A percentile compares a stretch with the other conserved stretches of the same genome.
Evolutionary conservation across 2,329 filamentous ascomycete species (phyloP).

Genomic region (Claviceps capensis): DNA sequence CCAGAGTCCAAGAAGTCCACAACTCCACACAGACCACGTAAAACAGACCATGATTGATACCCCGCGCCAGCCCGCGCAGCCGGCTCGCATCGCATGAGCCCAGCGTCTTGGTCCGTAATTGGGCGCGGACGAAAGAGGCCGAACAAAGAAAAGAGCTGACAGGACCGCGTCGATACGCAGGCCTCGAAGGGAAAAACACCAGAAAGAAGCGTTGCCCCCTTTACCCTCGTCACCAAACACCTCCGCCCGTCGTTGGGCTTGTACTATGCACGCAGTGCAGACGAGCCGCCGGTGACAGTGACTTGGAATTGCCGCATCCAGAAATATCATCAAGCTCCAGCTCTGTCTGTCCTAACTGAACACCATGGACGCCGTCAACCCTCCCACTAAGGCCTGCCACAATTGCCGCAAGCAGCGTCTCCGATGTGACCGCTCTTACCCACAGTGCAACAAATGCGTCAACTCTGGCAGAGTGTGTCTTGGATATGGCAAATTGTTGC

Average conservation of each 20-base stretch:
- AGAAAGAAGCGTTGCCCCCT: background rate
- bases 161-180: background rate
- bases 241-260: constrained; percentile 1
- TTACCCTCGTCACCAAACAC: background rate
- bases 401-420: constrained; percentile 40
- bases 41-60: background rate
- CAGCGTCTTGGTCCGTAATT: background rate
- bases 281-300: constrained; percentile 4
- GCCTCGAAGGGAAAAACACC: background rate
- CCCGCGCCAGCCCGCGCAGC: background rate
- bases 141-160: background rate
- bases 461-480: constrained; percentile 35
- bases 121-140: background rate
- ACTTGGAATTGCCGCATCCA: constrained; percentile 4
- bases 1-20: no score
- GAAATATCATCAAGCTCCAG: background rate
- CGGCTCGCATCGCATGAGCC: background rate
- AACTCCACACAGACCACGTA: background rate
- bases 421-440: constrained; percentile 37
- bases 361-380: constrained; percentile 6
- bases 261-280: constrained; percentile 4
- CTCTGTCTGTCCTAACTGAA: background rate
- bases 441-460: constrained; percentile 37
- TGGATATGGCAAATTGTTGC: constrained; percentile 38
- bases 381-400: constrained; percentile 30